Evolutionary conservation across 2,329 filamentous ascomycete genomes (phyloP).

Genomic region (Ceratocystis cubensis): DNA sequence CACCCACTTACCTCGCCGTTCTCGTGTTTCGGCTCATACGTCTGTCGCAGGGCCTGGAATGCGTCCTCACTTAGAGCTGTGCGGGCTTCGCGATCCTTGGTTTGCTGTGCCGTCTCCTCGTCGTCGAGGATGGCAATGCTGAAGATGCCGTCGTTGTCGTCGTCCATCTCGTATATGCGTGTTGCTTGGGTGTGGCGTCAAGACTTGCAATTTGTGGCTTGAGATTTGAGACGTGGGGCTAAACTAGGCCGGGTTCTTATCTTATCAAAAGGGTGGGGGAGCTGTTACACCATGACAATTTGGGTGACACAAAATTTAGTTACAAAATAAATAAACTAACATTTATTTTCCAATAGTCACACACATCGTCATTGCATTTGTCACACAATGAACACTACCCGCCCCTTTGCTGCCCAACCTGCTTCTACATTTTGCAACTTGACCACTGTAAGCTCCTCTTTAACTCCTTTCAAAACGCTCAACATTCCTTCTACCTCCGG

Average conservation of each 20-base stretch:
- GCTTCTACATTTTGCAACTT: conserved; percentile 25
- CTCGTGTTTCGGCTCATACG: conserved; percentile 39
- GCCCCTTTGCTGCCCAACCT: conserved; percentile 25
- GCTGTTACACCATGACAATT: not conserved
- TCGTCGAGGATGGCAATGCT: conserved; percentile 29
- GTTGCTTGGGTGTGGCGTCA: not conserved
- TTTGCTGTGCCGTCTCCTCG: conserved; percentile 25
- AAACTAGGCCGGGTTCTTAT: not conserved
- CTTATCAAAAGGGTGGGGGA: conserved; percentile 4
- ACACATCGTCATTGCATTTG: not conserved
- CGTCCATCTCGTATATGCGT: conserved; percentile 18
- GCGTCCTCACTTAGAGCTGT: conserved; percentile 38
- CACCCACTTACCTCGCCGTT: conserved; percentile 39
- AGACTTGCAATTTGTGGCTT: too few species aligned
- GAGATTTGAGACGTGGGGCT: too few species aligned
- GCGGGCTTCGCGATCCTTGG: conserved; percentile 26
- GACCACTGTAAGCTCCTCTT: conserved; percentile 23
- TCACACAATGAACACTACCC: conserved; percentile 25
- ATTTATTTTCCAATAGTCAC: not conserved
- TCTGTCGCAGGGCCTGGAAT: conserved; percentile 35
- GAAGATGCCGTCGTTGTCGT: conserved; percentile 28
- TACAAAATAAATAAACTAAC: not conserved
- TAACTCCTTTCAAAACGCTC: conserved; percentile 23
- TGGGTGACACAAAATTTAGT: not conserved
- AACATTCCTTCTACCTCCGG: conserved; percentile 25